Evolutionary conservation across 352 stramenopile genomes (phyloP), one percentile per base, ranked within the genome.

Genomic region (Globisporangium apiculatum): DNA sequence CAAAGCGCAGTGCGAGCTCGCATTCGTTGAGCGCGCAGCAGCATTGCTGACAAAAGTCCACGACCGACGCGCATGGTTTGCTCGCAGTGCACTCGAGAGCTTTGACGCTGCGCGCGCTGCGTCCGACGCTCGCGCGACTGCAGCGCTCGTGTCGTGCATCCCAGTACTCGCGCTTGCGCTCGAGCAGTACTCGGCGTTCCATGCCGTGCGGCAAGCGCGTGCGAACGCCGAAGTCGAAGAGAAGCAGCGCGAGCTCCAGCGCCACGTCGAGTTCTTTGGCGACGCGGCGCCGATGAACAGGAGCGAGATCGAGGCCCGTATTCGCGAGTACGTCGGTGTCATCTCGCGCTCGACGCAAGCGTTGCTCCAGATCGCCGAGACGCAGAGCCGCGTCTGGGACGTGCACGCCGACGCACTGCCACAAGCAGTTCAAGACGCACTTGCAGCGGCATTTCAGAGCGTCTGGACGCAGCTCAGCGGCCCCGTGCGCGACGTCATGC

Each of bases 211-310:
- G 14, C 78, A 92, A 45, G 15, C 58, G 7, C 71, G 75, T 6
- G 80, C 80, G 3, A 77, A 70, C 7, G 60, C 69, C 14, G 75
- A 90, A 12, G 41, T 66, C n/a, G 55, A 72, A 31, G 68, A 79
- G 40, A 70, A 87, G 50, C 66, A 79, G 52, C 62, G 75, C 36
- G 64, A 55, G 10, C 61, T 92, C 17, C 56, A 57, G n/a, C 60
- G 57, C 3, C 78, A 89, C 48, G 53, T 78, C 3, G 75, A 89
- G 36, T 79, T 78, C 18, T 92, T 86, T 55, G 80, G 73, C 0
- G 79, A 87, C 53, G 73, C 73, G 4, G 80, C 77, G 10, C 83
- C 78, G 7, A 87, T 77, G 24, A 74, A 76, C 37, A 79, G 79
- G 47, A 68, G 71, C 0, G 80, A 89, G n/a, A 79, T 89, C 40